Evolutionary conservation across 2,329 filamentous ascomycete species (phyloP).

Genomic region (Ophiocordyceps unilateralis): DNA sequence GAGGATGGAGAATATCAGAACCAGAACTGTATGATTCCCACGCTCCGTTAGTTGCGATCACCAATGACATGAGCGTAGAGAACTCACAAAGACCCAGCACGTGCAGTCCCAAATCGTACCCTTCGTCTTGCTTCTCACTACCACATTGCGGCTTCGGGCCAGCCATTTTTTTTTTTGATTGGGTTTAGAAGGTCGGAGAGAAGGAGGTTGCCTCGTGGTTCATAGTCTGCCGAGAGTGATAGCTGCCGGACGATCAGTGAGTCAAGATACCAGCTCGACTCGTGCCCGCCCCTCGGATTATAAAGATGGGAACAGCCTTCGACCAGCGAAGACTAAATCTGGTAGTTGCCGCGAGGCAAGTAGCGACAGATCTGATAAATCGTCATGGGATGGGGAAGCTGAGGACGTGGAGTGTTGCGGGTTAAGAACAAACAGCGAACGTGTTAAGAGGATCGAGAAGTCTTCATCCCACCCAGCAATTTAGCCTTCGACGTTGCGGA

Average conservation of each 20-base stretch:
- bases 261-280: neutral
- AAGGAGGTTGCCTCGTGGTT: neutral
- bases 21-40: conserved; percentile 14
- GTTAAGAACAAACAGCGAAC: neutral
- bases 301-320: neutral
- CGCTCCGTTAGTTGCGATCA: too few species aligned
- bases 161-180: neutral
- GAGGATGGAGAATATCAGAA: conserved; percentile 10
- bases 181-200: neutral
- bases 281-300: neutral
- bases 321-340: neutral
- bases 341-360: neutral
- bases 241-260: neutral
- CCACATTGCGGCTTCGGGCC: conserved; percentile 13
- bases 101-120: conserved; percentile 12
- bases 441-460: neutral
- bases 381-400: neutral
- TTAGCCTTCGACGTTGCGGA: neutral
- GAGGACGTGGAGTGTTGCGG: neutral
- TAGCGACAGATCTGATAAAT: neutral
- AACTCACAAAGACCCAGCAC: conserved; percentile 14
- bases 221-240: neutral
- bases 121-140: conserved; percentile 1
- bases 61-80: too few species aligned
- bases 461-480: neutral